Evolutionary conservation across 352 stramenopile genomes (phyloP), one percentile per base, ranked within the genome.

Genomic region (Phytophthora fragariae): DNA sequence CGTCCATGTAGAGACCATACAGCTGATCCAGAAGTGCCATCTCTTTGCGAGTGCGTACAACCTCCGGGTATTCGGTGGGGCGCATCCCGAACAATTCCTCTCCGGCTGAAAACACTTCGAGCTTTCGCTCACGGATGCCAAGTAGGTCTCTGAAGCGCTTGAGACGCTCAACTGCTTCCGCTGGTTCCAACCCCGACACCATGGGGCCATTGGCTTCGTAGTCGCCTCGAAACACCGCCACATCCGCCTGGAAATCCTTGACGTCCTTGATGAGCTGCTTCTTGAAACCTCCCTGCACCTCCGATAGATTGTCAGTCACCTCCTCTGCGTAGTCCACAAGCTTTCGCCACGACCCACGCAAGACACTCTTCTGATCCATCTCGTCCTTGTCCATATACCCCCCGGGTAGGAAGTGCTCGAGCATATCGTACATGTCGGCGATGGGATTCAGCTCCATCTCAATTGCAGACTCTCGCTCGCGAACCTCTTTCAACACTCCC

Each of bases 31-130:
- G 63, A 2, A 98, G 68, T 17, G 74, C 72, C 52, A 98, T 70
- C 72, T 98, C 93, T 64, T 98, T 97, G 17, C 91, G 89, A 19
- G 90, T 97, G 44, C 94, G 92, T 3, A 85, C 63, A n/a, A 98
- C 73, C 44, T 96, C 92, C 1, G 90, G 87, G 54, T 93, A 93
- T 52, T 92, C 83, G 0, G 85, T 93, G 1, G 77, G 77, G 3
- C 88, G 81, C 74, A 98, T 93, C 3, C 90, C 92, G 69, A 98
- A 98, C 19, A 98, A 70, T 72, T 97, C 91, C 66, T 98, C 93
- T 33, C 92, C 92, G 7, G 83, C 90, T 0, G 78, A 84, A 58
- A 95, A 97, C 24, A 97, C 90, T 74, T 98, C 92, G 5, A 97
- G 74, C 71, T 97, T 97, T 10, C 89, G 73, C 54, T 97, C 91